Percentiles rank a stretch among this genome's conserved stretches.
Conservation (phyloP, 1,139 yeast genomes). For the Debaryomyces sp. region DNA sequence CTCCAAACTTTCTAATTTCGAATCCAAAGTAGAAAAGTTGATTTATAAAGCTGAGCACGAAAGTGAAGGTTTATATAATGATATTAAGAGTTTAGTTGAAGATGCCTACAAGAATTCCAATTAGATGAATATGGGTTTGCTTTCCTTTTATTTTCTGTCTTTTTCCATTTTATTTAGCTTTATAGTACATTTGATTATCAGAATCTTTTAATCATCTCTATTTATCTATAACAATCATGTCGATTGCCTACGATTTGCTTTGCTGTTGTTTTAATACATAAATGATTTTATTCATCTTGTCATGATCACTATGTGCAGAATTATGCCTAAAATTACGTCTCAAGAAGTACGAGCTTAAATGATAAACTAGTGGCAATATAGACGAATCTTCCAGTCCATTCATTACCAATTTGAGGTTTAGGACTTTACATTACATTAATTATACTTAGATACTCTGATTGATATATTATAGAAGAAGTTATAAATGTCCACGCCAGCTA, state of each 20-base stretch:
- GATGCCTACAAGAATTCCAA: constrained; percentile 19
- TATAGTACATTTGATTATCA: neutral
- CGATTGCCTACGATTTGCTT: neutral
- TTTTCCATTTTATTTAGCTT: neutral
- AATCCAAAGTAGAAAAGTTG: constrained; percentile 23
- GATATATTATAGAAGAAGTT: constrained; percentile 2
- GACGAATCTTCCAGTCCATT: neutral
- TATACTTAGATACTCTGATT: neutral
- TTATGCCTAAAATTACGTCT: neutral
- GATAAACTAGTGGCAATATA: constrained; percentile 6
- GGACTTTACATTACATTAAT: neutral
- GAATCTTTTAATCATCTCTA: neutral
- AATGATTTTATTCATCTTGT: neutral
- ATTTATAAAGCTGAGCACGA: constrained; percentile 21
- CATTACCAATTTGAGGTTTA: neutral
- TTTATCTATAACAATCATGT: neutral
- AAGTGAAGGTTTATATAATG: constrained; percentile 21
- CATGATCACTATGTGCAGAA: constrained; percentile 1
- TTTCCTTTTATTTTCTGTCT: neutral
- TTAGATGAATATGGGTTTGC: neutral
- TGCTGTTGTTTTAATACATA: neutral
- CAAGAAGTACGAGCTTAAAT: neutral
- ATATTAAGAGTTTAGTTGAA: constrained; percentile 22
- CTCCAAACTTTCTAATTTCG: constrained; percentile 15
- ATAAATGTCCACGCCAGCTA: constrained; percentile 92